These are phyloP conservation scores for Sphagnurus paluster DNA, from an alignment of 1,284 basidiomycete species.

Conservation along the genomic window DNA sequence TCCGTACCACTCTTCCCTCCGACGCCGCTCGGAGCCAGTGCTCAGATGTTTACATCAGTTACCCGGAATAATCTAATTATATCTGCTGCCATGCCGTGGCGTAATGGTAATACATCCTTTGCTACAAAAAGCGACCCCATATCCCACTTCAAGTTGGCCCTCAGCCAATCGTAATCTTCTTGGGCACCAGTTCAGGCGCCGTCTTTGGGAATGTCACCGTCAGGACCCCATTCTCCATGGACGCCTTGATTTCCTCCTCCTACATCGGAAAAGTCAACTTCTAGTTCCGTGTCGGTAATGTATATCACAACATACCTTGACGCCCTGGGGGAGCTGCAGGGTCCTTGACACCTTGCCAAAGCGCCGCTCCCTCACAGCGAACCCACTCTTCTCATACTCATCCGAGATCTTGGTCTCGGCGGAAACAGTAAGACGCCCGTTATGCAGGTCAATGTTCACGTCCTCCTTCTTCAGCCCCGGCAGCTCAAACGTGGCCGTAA, in stretches of 20 bases:
- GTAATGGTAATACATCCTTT: too few species aligned
- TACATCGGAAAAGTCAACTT: constrained; percentile 6
- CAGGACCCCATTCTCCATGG: constrained; percentile 22
- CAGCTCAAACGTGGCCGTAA: constrained; percentile 48
- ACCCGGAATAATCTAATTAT: too few species aligned
- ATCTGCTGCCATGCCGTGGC: too few species aligned
- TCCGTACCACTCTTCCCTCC: too few species aligned
- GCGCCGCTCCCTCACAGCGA: constrained; percentile 46
- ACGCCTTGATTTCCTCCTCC: constrained; percentile 25
- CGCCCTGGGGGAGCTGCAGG: constrained; percentile 43
- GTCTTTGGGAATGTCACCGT: constrained; percentile 23
- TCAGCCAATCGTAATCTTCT: constrained; percentile 20
- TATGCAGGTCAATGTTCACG: constrained; percentile 40
- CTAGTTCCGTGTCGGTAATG: not conserved
- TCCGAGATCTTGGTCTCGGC: constrained; percentile 36
- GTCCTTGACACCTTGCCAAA: constrained; percentile 47
- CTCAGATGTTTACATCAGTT: too few species aligned
- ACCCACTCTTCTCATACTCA: constrained; percentile 41
- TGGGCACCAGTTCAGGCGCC: constrained; percentile 17
- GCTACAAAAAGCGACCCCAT: too few species aligned
- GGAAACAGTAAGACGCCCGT: constrained; percentile 44
- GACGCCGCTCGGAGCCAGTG: too few species aligned
- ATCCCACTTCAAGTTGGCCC: not conserved
- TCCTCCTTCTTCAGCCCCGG: constrained; percentile 44
- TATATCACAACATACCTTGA: too few species aligned